Conservation (phyloP, 805 yeast genomes). For the Cyberlindnera euphorbiae region DNA sequence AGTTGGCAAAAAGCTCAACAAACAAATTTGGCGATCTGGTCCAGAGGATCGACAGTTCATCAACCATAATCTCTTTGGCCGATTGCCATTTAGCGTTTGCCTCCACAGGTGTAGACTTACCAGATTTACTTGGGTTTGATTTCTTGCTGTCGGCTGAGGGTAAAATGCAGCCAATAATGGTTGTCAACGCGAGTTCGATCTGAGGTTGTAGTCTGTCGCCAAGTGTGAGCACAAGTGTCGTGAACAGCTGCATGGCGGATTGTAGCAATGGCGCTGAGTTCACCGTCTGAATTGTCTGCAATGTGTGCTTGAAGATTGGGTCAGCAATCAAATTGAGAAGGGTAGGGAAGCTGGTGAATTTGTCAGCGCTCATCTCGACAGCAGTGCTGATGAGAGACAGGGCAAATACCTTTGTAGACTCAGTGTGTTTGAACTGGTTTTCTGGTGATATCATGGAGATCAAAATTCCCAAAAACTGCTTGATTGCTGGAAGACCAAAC, state of each 20-base stretch:
- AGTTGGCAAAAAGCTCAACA: conserved; percentile 70
- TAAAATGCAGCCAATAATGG: conserved; percentile 56
- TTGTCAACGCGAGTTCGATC: conserved; percentile 64
- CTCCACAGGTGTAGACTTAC: conserved; percentile 32
- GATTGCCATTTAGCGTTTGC: conserved; percentile 22
- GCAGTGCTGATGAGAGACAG: conserved; percentile 70
- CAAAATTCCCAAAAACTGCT: conserved; percentile 70
- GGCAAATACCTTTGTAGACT: conserved; percentile 80
- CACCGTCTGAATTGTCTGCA: conserved; percentile 69
- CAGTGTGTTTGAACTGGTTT: conserved; percentile 80
- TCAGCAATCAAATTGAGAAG: conserved; percentile 68
- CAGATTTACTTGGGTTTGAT: conserved; percentile 13
- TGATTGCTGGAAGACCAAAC: conserved; percentile 70
- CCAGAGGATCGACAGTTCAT: conserved; percentile 79
- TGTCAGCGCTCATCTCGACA: conserved; percentile 73
- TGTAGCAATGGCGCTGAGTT: conserved; percentile 72
- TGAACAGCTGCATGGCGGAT: conserved; percentile 69
- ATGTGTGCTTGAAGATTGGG: conserved; percentile 77
- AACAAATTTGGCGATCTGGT: conserved; percentile 74
- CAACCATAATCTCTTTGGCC: conserved; percentile 79
- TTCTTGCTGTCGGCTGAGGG: conserved; percentile 29
- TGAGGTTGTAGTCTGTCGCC: conserved; percentile 70
- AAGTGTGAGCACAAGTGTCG: conserved; percentile 64
- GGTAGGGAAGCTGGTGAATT: conserved; percentile 55
- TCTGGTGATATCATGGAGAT: conserved; percentile 79